These are phyloP conservation scores for Aphanoascus verrucosus DNA, from an alignment of 2,329 filamentous ascomycete species.

Conservation along the genomic window DNA sequence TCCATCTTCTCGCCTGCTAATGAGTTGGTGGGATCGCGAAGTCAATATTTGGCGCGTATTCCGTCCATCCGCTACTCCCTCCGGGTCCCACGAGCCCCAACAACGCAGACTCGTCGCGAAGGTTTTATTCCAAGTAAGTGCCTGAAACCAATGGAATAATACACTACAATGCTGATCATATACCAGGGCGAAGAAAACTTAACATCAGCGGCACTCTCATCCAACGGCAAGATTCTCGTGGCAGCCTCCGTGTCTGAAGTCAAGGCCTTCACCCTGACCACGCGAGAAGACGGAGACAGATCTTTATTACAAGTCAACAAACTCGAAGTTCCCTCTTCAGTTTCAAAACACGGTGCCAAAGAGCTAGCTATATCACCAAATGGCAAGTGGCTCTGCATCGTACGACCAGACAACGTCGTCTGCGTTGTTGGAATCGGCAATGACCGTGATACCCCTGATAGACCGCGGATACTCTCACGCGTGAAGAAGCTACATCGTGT, in stretches of 20 bases:
- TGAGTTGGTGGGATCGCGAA: slow-evolving; percentile 88
- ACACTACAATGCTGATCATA: slow-evolving; percentile 31
- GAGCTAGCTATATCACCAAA: slow-evolving; percentile 46
- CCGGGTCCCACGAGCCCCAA: slow-evolving; percentile 33
- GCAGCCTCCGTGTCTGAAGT: slow-evolving; percentile 63
- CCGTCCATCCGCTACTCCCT: slow-evolving; percentile 37
- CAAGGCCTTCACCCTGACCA: slow-evolving; percentile 63
- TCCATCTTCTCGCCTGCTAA: slow-evolving; percentile 59
- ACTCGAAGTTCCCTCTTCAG: slow-evolving; percentile 49
- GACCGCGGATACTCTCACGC: slow-evolving; percentile 37
- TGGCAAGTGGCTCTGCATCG: slow-evolving; percentile 36
- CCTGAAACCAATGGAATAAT: not conserved
- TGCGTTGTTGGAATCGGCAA: slow-evolving; percentile 42
- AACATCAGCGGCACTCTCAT: slow-evolving; percentile 60
- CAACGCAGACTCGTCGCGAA: slow-evolving; percentile 50
- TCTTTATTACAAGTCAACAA: slow-evolving; percentile 61
- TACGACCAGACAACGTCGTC: slow-evolving; percentile 52
- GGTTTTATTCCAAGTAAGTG: slow-evolving; percentile 44
- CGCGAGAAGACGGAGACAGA: slow-evolving; percentile 41
- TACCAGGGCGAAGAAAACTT: slow-evolving; percentile 66
- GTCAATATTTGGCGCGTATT: slow-evolving; percentile 67
- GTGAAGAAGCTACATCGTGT: slow-evolving; percentile 32
- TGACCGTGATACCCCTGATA: slow-evolving; percentile 31
- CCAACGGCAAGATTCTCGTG: slow-evolving; percentile 61
- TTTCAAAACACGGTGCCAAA: slow-evolving; percentile 55